Evolutionary conservation across 495 filamentous ascomycete species (phyloP), one percentile per base, ranked within the genome.

Genomic region (Pseudevernia furfuracea): DNA sequence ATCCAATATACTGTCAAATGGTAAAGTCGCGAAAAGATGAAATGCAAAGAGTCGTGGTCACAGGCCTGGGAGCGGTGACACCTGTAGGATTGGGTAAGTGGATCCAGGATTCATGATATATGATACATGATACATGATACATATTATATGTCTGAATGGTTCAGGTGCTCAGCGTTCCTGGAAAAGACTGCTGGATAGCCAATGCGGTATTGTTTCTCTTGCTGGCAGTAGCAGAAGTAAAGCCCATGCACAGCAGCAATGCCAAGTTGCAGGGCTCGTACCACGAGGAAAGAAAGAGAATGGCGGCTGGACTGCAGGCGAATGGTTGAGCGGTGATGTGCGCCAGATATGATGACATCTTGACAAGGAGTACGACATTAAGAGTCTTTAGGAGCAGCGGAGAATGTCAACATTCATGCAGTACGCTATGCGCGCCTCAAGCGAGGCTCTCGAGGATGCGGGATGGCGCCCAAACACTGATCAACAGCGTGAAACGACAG

Each of bases 1-100:
- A n/a, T n/a, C n/a, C n/a, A n/a, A n/a, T n/a, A n/a, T n/a, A n/a
- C 25, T 8, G 8, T 23, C 8, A 3, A 59, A 8, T 25, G 21
- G 43, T 15, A 21, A n/a, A 48, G 43, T 23, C 14, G 21, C 39
- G 62, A 32, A 32, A 61, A 62, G 34, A 81, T 82, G 80, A 74
- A 69, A 94, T 96, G 93, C 88, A 92, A 76, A 87, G 90, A 69
- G 94, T 97, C 69, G 94, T 97, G 70, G 87, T 97, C 69, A 97
- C 94, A 55, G 94, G 94, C 72, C 80, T 98, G 59, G 94, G 94
- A 49, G 90, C 91, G 69, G 85, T 98, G 60, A 96, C 94, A 60
- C 94, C 94, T 56, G 80, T 98, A 28, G 93, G 89, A 61, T 84
- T 96, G 46, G 92, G 87, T 88, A 69, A 37, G 15, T 23, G 19